Conservation (phyloP, 2,329 filamentous ascomycete species). For the Lachnellula subtilissima region DNA sequence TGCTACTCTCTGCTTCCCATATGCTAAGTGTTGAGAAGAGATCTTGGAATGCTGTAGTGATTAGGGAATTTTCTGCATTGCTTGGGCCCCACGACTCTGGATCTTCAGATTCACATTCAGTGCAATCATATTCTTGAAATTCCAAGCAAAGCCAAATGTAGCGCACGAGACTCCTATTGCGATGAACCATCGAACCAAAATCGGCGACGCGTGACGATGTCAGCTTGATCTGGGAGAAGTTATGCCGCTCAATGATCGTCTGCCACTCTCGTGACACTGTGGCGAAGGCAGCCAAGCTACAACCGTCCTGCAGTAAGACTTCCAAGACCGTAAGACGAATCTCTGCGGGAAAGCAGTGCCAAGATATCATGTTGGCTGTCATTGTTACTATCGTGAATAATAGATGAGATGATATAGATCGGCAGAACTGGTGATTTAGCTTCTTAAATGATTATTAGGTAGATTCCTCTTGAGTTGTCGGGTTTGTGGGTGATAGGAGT, state of each 20-base stretch:
- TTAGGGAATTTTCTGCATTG: constrained; percentile 25
- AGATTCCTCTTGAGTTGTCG: too few relatives aligned
- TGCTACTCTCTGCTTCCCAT: constrained; percentile 31
- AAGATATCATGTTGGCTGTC: constrained; percentile 1
- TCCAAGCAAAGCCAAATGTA: constrained; percentile 20
- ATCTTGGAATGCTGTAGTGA: constrained; percentile 28
- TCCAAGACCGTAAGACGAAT: constrained; percentile 14
- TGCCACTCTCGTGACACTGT: constrained; percentile 20
- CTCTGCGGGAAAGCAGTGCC: constrained; percentile 15
- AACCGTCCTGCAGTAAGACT: constrained; percentile 14
- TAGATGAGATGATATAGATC: neutral
- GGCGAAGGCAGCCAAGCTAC: constrained; percentile 14
- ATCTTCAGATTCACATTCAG: constrained; percentile 9
- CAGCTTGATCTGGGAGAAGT: constrained; percentile 15
- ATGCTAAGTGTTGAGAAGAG: constrained; percentile 31
- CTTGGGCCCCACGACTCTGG: constrained; percentile 21
- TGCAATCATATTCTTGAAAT: constrained; percentile 17
- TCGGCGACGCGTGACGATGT: constrained; percentile 13
- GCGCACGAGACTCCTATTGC: constrained; percentile 15
- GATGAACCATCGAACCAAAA: constrained; percentile 17
- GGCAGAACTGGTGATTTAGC: too few relatives aligned
- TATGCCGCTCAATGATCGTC: constrained; percentile 13
- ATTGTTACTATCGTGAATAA: neutral
- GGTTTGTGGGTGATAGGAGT: too few relatives aligned
- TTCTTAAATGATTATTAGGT: too few relatives aligned